These are phyloP conservation scores for Populus tomentosa DNA, from an alignment of 441 rosid species.

Conservation along the genomic window DNA sequence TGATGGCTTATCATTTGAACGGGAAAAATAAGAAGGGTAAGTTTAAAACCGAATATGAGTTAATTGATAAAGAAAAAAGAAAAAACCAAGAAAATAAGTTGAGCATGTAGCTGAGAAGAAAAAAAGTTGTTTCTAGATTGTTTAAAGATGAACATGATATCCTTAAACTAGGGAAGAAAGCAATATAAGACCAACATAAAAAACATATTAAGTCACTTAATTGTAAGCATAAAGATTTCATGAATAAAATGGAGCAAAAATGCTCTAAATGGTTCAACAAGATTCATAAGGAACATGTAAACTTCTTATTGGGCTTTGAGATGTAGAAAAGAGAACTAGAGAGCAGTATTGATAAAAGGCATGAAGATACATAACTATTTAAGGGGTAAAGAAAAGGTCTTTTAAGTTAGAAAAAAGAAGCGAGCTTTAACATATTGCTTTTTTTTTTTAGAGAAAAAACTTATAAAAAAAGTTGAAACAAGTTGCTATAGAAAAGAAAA, in stretches of 20 bases:
- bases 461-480: too few relatives aligned
- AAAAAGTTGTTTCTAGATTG: constrained; percentile 52
- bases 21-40: constrained; percentile 63
- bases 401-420: too few relatives aligned
- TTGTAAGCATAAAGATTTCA: constrained; percentile 70
- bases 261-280: constrained; percentile 78
- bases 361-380: constrained; percentile 37
- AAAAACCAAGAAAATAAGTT: constrained; percentile 56
- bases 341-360: constrained; percentile 51
- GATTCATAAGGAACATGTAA: constrained; percentile 79
- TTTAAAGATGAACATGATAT: constrained; percentile 78
- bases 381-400: too few relatives aligned
- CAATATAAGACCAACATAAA: constrained; percentile 57
- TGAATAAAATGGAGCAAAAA: constrained; percentile 67
- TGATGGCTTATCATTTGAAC: too few relatives aligned
- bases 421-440: too few relatives aligned
- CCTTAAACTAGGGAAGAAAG: constrained; percentile 63
- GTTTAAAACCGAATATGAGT: constrained; percentile 90
- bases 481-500: too few relatives aligned
- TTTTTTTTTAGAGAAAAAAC: too few relatives aligned
- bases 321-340: constrained; percentile 28
- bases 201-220: constrained; percentile 52
- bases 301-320: constrained; percentile 71
- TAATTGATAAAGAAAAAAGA: constrained; percentile 82
- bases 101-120: constrained; percentile 54